Evolutionary conservation across 352 stramenopile species (phyloP).

Genomic region (Globisporangium abappressorium): DNA sequence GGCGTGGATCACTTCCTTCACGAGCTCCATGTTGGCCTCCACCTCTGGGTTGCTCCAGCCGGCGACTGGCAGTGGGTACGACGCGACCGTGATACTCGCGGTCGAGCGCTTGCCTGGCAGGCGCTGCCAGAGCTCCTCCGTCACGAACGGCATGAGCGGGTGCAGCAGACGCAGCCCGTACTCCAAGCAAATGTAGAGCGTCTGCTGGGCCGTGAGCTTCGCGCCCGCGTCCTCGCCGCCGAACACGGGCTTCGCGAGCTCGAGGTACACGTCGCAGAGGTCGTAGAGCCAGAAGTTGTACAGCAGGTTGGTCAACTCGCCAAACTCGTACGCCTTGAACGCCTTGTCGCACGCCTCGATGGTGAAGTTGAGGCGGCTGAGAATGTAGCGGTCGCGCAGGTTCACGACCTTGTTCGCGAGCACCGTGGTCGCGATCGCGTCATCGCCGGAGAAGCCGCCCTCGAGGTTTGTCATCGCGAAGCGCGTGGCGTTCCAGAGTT

Average conservation of each 20-base stretch:
- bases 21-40: conserved; percentile 92
- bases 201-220: conserved; percentile 80
- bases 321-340: conserved; percentile 95
- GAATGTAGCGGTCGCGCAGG: conserved; percentile 75
- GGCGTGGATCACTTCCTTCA: conserved; percentile 95
- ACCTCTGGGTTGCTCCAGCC: conserved; percentile 85
- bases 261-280: conserved; percentile 99
- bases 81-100: conserved; percentile 72
- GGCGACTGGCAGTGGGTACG: conserved; percentile 72
- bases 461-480: conserved; percentile 98
- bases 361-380: conserved; percentile 78
- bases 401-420: conserved; percentile 64
- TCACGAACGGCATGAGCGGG: conserved; percentile 98
- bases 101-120: conserved; percentile 68
- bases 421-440: conserved; percentile 54
- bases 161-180: conserved; percentile 91
- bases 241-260: conserved; percentile 98
- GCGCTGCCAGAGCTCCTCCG: conserved; percentile 92
- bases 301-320: conserved; percentile 91
- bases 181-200: conserved; percentile 84
- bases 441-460: conserved; percentile 49
- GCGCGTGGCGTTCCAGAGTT: conserved; percentile 99
- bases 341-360: conserved; percentile 75
- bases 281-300: conserved; percentile 99
- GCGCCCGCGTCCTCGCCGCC: conserved; percentile 63